Conservation (phyloP, 257 asterid genomes). For the Solanum chmielewskii region DNA sequence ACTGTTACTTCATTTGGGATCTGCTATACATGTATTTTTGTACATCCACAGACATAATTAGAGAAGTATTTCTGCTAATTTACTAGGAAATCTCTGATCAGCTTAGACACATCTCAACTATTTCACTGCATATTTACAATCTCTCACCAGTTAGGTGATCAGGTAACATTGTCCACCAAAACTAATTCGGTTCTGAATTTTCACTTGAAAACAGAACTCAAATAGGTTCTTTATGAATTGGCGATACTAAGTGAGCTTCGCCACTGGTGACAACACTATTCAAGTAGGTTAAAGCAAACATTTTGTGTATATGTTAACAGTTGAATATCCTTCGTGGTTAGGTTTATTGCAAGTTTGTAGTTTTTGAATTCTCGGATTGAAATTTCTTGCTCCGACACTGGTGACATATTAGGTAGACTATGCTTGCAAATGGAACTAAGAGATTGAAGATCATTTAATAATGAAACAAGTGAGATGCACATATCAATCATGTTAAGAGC, state of each 20-base stretch:
- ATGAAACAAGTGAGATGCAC: neutral
- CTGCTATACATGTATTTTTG: neutral
- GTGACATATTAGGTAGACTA: neutral
- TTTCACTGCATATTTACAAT: neutral
- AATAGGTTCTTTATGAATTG: neutral
- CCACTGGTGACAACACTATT: neutral
- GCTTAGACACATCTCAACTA: neutral
- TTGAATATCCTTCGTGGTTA: neutral
- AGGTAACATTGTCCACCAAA: neutral
- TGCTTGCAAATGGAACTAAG: neutral
- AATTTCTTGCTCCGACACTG: neutral
- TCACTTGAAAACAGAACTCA: neutral
- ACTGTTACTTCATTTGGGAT: neutral
- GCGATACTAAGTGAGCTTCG: neutral
- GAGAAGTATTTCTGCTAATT: neutral
- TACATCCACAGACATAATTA: neutral
- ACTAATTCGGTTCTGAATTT: neutral
- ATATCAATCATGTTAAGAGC: neutral
- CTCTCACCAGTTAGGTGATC: neutral
- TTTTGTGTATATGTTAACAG: neutral
- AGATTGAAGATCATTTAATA: neutral
- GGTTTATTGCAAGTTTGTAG: neutral
- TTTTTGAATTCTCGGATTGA: neutral
- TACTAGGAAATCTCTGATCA: neutral
- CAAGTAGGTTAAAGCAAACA: neutral